phyloP scores from a whole-genome alignment of 306 rosid genomes.

The Prunus mongolica region DNA sequence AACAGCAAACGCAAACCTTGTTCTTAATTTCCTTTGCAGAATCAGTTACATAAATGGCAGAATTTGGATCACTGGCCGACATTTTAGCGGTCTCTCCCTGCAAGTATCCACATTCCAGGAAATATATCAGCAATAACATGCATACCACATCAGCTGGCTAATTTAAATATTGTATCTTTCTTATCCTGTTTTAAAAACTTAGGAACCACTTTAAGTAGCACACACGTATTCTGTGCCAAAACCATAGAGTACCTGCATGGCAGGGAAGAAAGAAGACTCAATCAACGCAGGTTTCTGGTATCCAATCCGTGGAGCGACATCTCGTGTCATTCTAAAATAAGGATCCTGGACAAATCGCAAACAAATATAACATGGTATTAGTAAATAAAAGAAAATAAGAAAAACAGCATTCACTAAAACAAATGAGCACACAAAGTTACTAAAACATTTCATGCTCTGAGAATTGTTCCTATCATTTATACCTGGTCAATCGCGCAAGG shows the following conservation, averaged over 20 bases:
- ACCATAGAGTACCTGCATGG: conserved; percentile 73
- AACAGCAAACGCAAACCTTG: conserved; percentile 48
- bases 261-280: conserved; percentile 85
- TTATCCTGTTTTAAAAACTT: too few relatives aligned
- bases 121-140: conserved; percentile 8
- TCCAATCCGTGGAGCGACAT: conserved; percentile 90
- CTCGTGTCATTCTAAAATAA: conserved; percentile 94
- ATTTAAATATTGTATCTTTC: too few relatives aligned
- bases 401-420: not conserved
- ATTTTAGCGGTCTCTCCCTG: conserved; percentile 95
- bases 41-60: conserved; percentile 97
- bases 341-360: conserved; percentile 69
- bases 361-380: conserved; percentile 11
- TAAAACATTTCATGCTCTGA: not conserved
- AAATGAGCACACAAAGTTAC: not conserved
- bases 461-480: not conserved
- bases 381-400: not conserved
- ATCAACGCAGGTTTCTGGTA: conserved; percentile 85
- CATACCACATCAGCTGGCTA: too few relatives aligned
- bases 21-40: conserved; percentile 78
- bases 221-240: not conserved
- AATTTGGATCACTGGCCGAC: conserved; percentile 98
- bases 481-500: conserved; percentile 99
- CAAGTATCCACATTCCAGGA: conserved; percentile 32
- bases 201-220: not conserved